Evolutionary conservation across 1,139 yeast genomes (phyloP), one percentile per base, ranked within the genome.

Genomic region (Blastobotrys indianensis): DNA sequence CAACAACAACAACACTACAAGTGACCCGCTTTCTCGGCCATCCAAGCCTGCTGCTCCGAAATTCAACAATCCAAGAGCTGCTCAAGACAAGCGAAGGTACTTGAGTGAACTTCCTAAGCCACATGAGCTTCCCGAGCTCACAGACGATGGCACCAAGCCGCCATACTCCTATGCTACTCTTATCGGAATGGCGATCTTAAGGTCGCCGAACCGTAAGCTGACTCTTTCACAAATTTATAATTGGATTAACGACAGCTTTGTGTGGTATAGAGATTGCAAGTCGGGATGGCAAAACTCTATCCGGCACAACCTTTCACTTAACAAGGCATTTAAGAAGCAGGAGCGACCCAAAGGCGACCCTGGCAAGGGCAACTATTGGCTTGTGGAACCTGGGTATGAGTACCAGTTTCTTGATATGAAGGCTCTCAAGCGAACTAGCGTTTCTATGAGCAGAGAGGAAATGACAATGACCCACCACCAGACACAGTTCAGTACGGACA

Each of bases 281-380:
- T 85, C 88, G 12, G 97, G 97, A 28, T 86, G 96, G 96, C 95
- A 86, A 62, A 86, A 86, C 64, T 85, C 94, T 28, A 86, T 86
- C 54, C 81, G 95, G 50, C 95, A 86, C 64, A 85, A 87, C 56
- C 69, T 87, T 46, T 83, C 94, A 23, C 71, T 87, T 54, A 87
- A 86, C 66, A 87, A 86, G 62, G 95, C 95, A 1, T 87, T 87
- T 58, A 76, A 83, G 47, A 92, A 92, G 66, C 87, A 94, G 33
- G 95, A 86, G 55, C 84, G 92, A 62, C 90, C 96, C 12, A 84
- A 85, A 57, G 95, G 86, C 64, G 73, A 69, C 42, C 74, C 75
- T 2, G 97, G 97, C 5, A 92, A 92, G 68, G 98, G 98, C 31
- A 95, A 90, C 67, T 92, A 84, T 65, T 94, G 98, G 98, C 80